Conservation (phyloP, 192 early-diverging fungal species). For the Backusella liffmaniae region DNA sequence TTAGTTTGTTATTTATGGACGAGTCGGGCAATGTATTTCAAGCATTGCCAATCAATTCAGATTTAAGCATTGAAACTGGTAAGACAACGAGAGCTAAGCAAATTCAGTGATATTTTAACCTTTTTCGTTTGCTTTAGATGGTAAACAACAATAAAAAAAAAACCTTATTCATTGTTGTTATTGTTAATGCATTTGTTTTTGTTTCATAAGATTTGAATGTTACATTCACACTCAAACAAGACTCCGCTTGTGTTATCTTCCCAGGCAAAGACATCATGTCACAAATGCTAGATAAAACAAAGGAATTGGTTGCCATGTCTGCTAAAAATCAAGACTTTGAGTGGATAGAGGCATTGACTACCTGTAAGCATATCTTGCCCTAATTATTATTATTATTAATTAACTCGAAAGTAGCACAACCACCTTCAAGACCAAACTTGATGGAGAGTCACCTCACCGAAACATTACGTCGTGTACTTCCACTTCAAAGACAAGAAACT, state of each 20-base stretch:
- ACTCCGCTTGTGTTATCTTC: slow-evolving; percentile 9
- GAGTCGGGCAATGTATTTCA: neutral
- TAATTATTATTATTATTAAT: no score
- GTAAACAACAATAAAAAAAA: neutral
- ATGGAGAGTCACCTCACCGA: neutral
- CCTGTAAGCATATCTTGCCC: neutral
- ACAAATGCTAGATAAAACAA: neutral
- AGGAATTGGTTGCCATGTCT: neutral
- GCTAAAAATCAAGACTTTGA: neutral
- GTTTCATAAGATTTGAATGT: slow-evolving; percentile 3
- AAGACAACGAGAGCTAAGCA: neutral
- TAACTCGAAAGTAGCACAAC: neutral
- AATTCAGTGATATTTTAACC: neutral
- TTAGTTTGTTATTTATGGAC: slow-evolving; percentile 16
- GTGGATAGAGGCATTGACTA: neutral
- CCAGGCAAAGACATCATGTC: neutral
- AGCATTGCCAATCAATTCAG: neutral
- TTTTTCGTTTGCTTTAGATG: neutral
- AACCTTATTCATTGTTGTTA: neutral
- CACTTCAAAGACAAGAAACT: slow-evolving; percentile 22
- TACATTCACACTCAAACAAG: slow-evolving; percentile 2
- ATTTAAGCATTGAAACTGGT: slow-evolving; percentile 5
- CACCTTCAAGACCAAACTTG: neutral
- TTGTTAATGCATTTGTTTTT: neutral
- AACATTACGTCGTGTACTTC: slow-evolving; percentile 18